Evolutionary conservation across 1,284 basidiomycete species (phyloP).

Genomic region (Trametes hirsuta): DNA sequence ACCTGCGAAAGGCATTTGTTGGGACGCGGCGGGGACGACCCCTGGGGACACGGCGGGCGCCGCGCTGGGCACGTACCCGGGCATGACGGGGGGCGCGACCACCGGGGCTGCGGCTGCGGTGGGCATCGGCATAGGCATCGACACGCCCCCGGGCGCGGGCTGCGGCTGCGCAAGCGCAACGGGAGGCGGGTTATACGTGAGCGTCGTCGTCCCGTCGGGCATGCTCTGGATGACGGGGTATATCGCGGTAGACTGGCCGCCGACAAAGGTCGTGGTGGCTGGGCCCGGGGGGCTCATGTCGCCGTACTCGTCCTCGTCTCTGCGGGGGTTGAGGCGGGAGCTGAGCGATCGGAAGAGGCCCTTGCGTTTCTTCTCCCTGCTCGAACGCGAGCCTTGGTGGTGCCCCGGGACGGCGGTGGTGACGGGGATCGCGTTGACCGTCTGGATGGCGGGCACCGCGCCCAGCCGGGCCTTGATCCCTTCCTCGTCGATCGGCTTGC

Average conservation of each 20-base stretch:
- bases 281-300: neutral
- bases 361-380: slow-evolving; percentile 24
- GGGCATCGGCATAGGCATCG: neutral
- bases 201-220: slow-evolving; percentile 23
- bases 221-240: slow-evolving; percentile 24
- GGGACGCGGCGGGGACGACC: neutral
- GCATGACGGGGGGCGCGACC: slow-evolving; percentile 11
- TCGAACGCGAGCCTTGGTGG: slow-evolving; percentile 19
- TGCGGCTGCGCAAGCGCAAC: neutral
- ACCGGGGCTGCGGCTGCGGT: neutral
- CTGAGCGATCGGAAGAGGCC: slow-evolving; percentile 29
- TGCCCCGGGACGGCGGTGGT: neutral
- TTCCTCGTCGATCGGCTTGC: slow-evolving; percentile 21
- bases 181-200: slow-evolving; percentile 23
- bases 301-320: slow-evolving; percentile 16
- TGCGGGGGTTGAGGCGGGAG: slow-evolving; percentile 13
- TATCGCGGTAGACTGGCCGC: slow-evolving; percentile 14
- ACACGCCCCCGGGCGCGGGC: neutral
- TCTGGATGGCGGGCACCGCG: slow-evolving; percentile 16
- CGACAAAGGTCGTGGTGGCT: slow-evolving; percentile 3
- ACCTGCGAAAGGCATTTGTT: neutral
- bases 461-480: slow-evolving; percentile 21
- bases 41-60: slow-evolving; percentile 1
- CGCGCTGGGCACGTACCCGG: slow-evolving; percentile 13
- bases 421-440: slow-evolving; percentile 12